Evolutionary conservation across 1,284 basidiomycete genomes (phyloP), one percentile per base, ranked within the genome.

Genomic region (Lignosus rhinocerotis): DNA sequence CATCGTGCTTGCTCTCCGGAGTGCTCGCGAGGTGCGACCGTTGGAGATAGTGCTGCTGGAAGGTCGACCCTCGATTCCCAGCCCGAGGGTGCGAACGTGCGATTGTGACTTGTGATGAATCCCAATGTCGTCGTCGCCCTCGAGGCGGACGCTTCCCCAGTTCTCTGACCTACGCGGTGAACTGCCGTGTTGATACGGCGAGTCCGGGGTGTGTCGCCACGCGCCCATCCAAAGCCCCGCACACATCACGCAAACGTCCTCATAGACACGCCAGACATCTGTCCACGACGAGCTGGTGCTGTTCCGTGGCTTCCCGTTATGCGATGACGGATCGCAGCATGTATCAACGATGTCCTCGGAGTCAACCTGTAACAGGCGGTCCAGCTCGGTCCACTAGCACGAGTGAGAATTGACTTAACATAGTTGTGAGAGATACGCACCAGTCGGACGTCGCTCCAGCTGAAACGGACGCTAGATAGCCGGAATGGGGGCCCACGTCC

Each of bases 181-280:
- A 74, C 74, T 16, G 2, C 25, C 25, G 6, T 39, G 36, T 70
- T 76, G 8, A 76, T 79, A n/a, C 80, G 79, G 60, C 79, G 82
- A 6, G 78, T 78, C 56, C 69, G 67, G 1, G 72, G 78, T 61
- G 80, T 45, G 43, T 30, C 81, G 48, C 76, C 76, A 48, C 80
- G 78, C 87, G 83, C 86, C 87, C 68, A 88, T 82, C 87, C 88
- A 91, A 14, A 91, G 77, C 1, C 87, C 84, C 0, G 89, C 90
- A 66, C 90, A 92, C 50, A 90, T 77, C 43, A 92, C 76, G 61
- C 90, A 92, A 11, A 88, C 86, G 61, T 92, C 90, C 72, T 93
- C 90, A 66, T 92, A 93, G 14, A 92, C 77, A 30, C 82, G 80
- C 88, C 89, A 90, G 9, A 81, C 81, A 61, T 91, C 88, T n/a